A percentile compares a stretch with the other conserved stretches of the same genome.
These are phyloP conservation scores for Coprinellus aureogranulatus DNA, from an alignment of 768 basidiomycete species.

Conservation along the genomic window DNA sequence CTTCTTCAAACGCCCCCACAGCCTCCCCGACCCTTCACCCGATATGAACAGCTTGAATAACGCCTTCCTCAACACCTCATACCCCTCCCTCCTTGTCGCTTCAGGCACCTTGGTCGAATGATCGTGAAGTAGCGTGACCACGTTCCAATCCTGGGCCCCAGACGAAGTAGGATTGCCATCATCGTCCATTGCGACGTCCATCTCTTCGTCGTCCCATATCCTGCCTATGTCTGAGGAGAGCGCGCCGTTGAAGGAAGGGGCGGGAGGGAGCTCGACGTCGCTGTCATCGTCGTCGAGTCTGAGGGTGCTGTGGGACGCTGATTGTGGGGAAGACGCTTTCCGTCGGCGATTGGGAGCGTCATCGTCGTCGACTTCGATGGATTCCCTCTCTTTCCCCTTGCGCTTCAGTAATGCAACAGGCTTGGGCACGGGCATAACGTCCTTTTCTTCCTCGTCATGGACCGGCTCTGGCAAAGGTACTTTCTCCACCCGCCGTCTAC, in stretches of 20 bases:
- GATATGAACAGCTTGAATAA: not conserved
- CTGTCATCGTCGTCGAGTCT: not conserved
- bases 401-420: not conserved
- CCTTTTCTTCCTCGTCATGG: not conserved
- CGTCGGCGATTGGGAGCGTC: not conserved
- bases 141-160: constrained; percentile 7
- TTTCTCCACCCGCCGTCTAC: no score
- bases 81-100: not conserved
- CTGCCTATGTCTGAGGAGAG: not conserved
- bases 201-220: not conserved
- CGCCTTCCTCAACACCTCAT: not conserved
- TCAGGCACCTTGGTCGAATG: constrained; percentile 20
- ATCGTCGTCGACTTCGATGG: not conserved
- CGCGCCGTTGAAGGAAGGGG: not conserved
- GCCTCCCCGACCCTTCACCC: not conserved
- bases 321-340: not conserved
- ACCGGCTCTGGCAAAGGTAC: no score
- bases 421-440: not conserved
- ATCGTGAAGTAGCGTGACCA: constrained; percentile 18
- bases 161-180: not conserved
- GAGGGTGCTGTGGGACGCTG: not conserved
- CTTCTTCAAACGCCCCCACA: not conserved
- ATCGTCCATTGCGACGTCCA: not conserved
- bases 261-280: not conserved
- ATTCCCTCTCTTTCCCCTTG: not conserved